These are phyloP conservation scores for Globisporangium spinosum DNA, from an alignment of 352 stramenopile species.

Conservation along the genomic window DNA sequence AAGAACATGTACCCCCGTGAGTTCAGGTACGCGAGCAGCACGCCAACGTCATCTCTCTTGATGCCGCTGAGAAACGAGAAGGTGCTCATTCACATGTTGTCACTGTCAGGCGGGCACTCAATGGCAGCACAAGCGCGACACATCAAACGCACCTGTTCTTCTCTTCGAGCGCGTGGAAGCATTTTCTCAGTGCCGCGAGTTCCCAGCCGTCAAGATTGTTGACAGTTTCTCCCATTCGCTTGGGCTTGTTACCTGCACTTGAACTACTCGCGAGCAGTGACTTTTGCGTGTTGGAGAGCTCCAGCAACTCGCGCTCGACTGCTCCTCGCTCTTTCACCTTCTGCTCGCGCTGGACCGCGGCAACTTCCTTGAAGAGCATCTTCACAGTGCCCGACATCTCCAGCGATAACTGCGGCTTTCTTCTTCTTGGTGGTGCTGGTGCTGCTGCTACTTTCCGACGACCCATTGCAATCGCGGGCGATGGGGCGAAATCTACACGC, in stretches of 20 bases:
- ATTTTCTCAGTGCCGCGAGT: constrained; percentile 39
- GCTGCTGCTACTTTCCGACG: background rate
- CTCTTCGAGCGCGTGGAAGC: constrained; percentile 45
- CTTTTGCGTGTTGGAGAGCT: constrained; percentile 37
- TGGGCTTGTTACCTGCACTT: constrained; percentile 13
- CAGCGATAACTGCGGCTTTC: constrained; percentile 18
- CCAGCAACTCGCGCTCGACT: constrained; percentile 37
- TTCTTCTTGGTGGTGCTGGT: constrained; percentile 20
- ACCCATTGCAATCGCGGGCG: background rate
- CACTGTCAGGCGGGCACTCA: background rate
- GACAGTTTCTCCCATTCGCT: constrained; percentile 13
- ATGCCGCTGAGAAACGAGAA: constrained; percentile 10
- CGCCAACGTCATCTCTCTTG: background rate
- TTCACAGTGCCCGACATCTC: constrained; percentile 64
- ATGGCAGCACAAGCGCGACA: background rate
- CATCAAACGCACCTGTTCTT: constrained; percentile 29
- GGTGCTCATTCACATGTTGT: background rate
- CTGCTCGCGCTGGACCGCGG: constrained; percentile 40
- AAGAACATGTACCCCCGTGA: constrained; percentile 10
- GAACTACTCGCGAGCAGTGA: constrained; percentile 14
- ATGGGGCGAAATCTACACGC: constrained; percentile 11
- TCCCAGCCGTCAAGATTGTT: constrained; percentile 49
- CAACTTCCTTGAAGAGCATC: constrained; percentile 66
- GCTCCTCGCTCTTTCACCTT: constrained; percentile 32
- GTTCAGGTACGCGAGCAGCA: constrained; percentile 8